Evolutionary conservation across 306 rosid genomes (phyloP), one percentile per base, ranked within the genome.

Genomic region (Albizia julibrissin): DNA sequence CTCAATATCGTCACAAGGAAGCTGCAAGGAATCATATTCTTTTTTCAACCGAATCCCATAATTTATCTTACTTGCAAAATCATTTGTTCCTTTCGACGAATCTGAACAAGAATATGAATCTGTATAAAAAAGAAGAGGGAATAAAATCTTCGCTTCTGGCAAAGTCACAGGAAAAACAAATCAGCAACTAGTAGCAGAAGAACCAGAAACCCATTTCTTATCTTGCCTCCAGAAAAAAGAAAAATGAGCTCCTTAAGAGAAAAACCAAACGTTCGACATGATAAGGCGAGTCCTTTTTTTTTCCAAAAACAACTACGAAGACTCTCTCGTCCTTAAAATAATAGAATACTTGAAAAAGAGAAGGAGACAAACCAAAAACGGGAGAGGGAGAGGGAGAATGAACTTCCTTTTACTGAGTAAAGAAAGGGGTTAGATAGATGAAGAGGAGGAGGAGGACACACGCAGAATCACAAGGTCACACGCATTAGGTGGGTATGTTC

Each of bases 1-100:
- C 80, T 69, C 74, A 50, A 87, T 88, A 90, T 74, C 97, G 89
- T 89, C 84, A 82, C 80, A 6, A 82, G 84, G 59, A 95, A 88
- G 91, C 91, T 83, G 26, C 81, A 80, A 79, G 72, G 94, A 92
- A 92, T 89, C 86, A 27, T 82, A 82, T 91, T 88, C 87, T 74
- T 79, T 81, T 79, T 81, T 80, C 31, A 37, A 88, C 80, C 76
- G 83, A 87, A 61, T 83, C 90, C 75, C 90, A 74, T 81, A 44
- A 22, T 29, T 77, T 82, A 44, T 37, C 79, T 72, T 79, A 68
- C 52, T 50, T 46, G 26, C 54, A 37, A 80, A 81, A 64, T 12
- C 79, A 10, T 33, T 77, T 37, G 69, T 82, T 80, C 70, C 82
- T 75, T 87, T 68, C 68, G 73, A 56, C 58, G 79, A 73, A 89